These are phyloP conservation scores for Bryum argenteum DNA, from an alignment of 225 moss, liverwort and hornwort species.

Conservation along the genomic window DNA sequence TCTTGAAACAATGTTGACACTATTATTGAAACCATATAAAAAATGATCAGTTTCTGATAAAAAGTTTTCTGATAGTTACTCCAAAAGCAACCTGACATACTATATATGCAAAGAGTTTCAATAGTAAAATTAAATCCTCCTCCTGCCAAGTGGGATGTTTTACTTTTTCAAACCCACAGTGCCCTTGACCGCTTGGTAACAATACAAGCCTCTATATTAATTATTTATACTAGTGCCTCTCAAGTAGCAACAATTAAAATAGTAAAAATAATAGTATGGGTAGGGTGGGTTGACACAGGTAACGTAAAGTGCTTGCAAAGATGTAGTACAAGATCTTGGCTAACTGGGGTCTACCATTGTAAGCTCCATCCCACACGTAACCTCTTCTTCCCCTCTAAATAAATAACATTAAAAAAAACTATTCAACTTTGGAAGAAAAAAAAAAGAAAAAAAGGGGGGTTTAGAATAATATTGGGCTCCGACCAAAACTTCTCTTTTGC, in stretches of 20 bases:
- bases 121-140: background rate
- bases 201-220: no score
- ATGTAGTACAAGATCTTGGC: slow-evolving; percentile 1
- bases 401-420: no score
- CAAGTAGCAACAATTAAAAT: no score
- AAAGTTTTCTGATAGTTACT: background rate
- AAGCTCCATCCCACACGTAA: slow-evolving; percentile 25
- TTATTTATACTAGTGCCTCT: no score
- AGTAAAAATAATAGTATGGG: background rate
- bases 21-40: no score
- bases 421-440: no score
- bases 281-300: slow-evolving; percentile 21
- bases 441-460: no score
- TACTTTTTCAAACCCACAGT: background rate
- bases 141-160: no score
- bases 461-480: background rate
- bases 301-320: slow-evolving; percentile 25
- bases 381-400: no score
- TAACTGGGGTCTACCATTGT: slow-evolving; percentile 22
- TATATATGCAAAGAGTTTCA: background rate
- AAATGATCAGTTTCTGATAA: no score
- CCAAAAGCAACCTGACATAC: no score
- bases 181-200: background rate
- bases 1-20: no score
- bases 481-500: background rate